Percentiles rank a stretch among this genome's conserved stretches.
phyloP scores from a whole-genome alignment of 805 yeast genomes.

The Candida maltosa region DNA sequence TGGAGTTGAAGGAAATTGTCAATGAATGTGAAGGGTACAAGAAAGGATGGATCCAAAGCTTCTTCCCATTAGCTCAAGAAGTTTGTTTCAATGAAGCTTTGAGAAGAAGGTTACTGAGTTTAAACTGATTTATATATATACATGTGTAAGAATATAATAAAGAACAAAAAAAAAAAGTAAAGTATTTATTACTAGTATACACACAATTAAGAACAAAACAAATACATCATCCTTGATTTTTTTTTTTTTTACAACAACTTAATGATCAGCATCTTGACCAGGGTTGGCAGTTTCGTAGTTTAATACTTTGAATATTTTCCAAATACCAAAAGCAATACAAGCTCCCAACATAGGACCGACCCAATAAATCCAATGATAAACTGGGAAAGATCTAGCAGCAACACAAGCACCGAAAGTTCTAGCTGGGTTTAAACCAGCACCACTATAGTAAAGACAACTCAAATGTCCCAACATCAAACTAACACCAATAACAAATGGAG shows the following conservation, averaged over 20 bases:
- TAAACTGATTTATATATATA: too few relatives aligned
- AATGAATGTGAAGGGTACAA: slow-evolving; percentile 70
- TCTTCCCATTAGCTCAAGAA: slow-evolving; percentile 81
- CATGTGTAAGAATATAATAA: too few relatives aligned
- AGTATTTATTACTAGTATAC: too few relatives aligned
- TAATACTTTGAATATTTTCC: slow-evolving; percentile 62
- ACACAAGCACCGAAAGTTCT: slow-evolving; percentile 83
- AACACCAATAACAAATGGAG: slow-evolving; percentile 81
- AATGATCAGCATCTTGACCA: slow-evolving; percentile 59
- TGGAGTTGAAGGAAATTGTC: slow-evolving; percentile 75
- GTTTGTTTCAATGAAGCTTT: slow-evolving; percentile 90
- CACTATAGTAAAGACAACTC: slow-evolving; percentile 78
- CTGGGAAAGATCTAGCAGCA: slow-evolving; percentile 70
- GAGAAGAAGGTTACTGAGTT: slow-evolving; percentile 73
- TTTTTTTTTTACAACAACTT: too few relatives aligned
- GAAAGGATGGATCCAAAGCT: slow-evolving; percentile 75
- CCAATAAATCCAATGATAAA: slow-evolving; percentile 91
- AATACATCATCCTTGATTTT: too few relatives aligned
- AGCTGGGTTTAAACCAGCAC: slow-evolving; percentile 92
- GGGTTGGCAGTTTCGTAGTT: slow-evolving; percentile 62
- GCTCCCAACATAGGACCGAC: slow-evolving; percentile 82
- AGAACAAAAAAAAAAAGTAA: too few relatives aligned
- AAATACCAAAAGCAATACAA: slow-evolving; percentile 59
- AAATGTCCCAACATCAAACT: slow-evolving; percentile 80
- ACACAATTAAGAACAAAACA: too few relatives aligned